phyloP scores from a whole-genome alignment of 768 basidiomycete species.

The Sporobolomyces roseus region DNA sequence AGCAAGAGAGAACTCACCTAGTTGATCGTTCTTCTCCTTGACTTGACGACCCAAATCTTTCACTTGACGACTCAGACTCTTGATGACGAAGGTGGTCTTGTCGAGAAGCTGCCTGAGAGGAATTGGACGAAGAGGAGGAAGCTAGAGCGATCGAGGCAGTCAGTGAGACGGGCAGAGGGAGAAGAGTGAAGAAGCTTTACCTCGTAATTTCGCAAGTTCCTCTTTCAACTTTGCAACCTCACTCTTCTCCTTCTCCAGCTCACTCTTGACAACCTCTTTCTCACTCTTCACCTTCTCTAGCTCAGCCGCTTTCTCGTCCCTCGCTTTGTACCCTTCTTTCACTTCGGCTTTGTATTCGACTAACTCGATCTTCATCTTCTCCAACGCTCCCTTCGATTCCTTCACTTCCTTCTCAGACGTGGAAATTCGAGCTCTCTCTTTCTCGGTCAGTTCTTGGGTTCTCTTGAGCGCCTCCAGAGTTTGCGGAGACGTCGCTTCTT shows the following conservation, averaged over 20 bases:
- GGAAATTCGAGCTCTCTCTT: too few relatives aligned
- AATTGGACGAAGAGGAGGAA: too few relatives aligned
- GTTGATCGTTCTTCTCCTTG: slow-evolving; percentile 8
- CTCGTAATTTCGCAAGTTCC: background rate
- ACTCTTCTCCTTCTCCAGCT: too few relatives aligned
- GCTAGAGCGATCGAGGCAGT: too few relatives aligned
- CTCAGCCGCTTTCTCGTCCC: background rate
- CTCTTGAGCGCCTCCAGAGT: too few relatives aligned
- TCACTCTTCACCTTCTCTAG: too few relatives aligned
- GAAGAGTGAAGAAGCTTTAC: background rate
- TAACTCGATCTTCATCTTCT: background rate
- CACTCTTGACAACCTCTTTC: too few relatives aligned
- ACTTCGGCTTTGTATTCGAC: background rate
- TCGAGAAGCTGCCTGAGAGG: too few relatives aligned
- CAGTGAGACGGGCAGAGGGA: too few relatives aligned
- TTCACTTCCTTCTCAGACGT: too few relatives aligned
- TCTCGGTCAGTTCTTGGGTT: too few relatives aligned
- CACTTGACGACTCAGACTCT: background rate
- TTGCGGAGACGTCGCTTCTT: too few relatives aligned
- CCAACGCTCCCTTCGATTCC: background rate
- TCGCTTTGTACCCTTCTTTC: background rate
- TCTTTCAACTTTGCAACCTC: background rate
- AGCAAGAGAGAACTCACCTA: background rate
- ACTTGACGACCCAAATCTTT: background rate
- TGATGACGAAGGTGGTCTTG: background rate